Evolutionary conservation across 2,329 filamentous ascomycete genomes (phyloP).

Genomic region (Ophiostoma pallidulum): DNA sequence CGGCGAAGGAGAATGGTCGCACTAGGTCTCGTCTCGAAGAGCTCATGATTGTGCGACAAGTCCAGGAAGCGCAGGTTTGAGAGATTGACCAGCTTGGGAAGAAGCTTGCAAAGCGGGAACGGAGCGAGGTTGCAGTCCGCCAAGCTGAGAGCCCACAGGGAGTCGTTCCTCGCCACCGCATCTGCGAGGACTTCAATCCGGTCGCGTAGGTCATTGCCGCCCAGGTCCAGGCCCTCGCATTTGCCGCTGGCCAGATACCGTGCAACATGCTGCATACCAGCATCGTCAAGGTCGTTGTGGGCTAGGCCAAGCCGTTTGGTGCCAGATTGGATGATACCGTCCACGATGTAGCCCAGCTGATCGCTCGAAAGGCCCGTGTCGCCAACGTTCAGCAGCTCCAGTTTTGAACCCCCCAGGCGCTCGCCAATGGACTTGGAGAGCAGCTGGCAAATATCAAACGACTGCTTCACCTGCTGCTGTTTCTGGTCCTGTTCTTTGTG

Average conservation of each 20-base stretch:
- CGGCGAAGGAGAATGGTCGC: conserved; percentile 64
- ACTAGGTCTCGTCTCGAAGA: conserved; percentile 67
- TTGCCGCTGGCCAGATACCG: conserved; percentile 65
- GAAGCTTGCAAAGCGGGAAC: conserved; percentile 59
- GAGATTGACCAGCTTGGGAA: conserved; percentile 63
- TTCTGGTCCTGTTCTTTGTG: conserved; percentile 4
- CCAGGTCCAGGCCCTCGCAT: conserved; percentile 82
- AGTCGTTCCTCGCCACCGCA: conserved; percentile 42
- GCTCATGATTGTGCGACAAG: conserved; percentile 74
- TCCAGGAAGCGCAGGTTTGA: conserved; percentile 79
- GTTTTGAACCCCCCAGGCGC: conserved; percentile 61
- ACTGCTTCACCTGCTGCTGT: conserved; percentile 17
- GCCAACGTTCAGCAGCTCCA: conserved; percentile 77
- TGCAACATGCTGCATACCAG: conserved; percentile 66
- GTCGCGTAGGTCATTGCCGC: conserved; percentile 64
- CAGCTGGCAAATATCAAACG: conserved; percentile 51
- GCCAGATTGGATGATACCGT: conserved; percentile 70
- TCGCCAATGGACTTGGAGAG: conserved; percentile 68
- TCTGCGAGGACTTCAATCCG: conserved; percentile 44
- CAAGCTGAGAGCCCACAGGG: conserved; percentile 73
- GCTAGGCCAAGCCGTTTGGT: conserved; percentile 73
- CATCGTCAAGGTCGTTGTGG: conserved; percentile 65
- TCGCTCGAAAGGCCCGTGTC: conserved; percentile 64
- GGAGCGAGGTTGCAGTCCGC: conserved; percentile 76
- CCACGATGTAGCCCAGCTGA: conserved; percentile 67